Evolutionary conservation across 1,284 basidiomycete genomes (phyloP).

Genomic region (Leccinum proliferum): DNA sequence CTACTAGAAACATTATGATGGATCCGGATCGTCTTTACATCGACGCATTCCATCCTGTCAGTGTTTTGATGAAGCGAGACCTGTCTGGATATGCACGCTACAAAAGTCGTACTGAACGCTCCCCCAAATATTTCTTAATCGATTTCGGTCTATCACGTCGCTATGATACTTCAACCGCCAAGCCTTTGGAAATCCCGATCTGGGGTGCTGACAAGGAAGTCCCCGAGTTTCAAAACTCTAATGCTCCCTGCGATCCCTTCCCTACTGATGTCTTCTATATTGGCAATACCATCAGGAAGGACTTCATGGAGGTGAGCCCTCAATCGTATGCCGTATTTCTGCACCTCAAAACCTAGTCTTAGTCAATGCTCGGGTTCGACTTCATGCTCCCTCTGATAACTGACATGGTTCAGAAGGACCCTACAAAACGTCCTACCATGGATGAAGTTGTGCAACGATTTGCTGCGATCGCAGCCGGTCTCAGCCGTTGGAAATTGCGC

Average conservation of each 20-base stretch:
- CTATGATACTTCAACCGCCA: conserved; percentile 17
- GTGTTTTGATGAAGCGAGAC: conserved; percentile 14
- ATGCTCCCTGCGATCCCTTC: conserved; percentile 29
- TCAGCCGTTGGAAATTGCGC: conserved; percentile 15
- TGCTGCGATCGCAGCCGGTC: not conserved
- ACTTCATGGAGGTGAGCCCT: conserved; percentile 24
- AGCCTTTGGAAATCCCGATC: conserved; percentile 18
- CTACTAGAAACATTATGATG: conserved; percentile 33
- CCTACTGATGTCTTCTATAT: conserved; percentile 34
- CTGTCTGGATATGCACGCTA: conserved; percentile 15
- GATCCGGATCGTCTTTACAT: conserved; percentile 26
- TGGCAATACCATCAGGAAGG: conserved; percentile 28
- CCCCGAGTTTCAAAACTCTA: conserved; percentile 17
- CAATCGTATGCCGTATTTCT: not conserved
- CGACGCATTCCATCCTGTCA: conserved; percentile 23
- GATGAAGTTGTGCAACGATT: conserved; percentile 14
- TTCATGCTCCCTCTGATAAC: conserved; percentile 14
- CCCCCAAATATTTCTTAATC: conserved; percentile 32
- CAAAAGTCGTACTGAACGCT: conserved; percentile 25
- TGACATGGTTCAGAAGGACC: conserved; percentile 17
- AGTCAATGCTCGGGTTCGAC: conserved; percentile 13
- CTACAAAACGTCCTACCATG: conserved; percentile 19
- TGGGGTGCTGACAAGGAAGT: conserved; percentile 23
- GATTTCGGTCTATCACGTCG: conserved; percentile 35
- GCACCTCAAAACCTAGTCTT: not conserved